Evolutionary conservation across 2,329 filamentous ascomycete species (phyloP), one percentile per base, ranked within the genome.

Genomic region (Corynespora cassiicola): DNA sequence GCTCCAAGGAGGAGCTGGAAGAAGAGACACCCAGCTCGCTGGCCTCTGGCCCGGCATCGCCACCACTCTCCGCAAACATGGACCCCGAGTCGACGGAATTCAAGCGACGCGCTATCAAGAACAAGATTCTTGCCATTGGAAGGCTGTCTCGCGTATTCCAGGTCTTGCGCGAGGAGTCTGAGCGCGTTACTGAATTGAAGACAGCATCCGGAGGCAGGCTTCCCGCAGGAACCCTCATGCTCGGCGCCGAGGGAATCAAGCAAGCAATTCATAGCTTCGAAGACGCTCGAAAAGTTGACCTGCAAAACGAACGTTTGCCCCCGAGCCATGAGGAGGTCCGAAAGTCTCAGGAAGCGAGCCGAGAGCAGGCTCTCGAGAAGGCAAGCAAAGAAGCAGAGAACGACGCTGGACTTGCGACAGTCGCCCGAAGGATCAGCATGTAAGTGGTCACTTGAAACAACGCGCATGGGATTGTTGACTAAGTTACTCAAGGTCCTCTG

Each of bases 71-170:
- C 19, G 52, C 60, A 18, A 69, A 57, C 47, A 72, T 79, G 61
- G 92, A 97, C 59, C 85, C 87, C 9, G 90, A 96, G 33, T 91
- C 87, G 35, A 89, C 86, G 58, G 94, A 99, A 67, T 92, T 87
- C 77, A 97, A 96, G 80, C 83, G 94, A 62, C 86, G 91, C 29
- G 91, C 91, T 3, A 96, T 99, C 81, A 97, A 97, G 80, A 99
- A 99, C 84, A 99, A 99, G 79, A 97, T 99, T 64, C 76, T 99
- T 58, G 94, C 94, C 45, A 99, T 99, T 62, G 94, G 94, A 19
- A 89, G 94, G 56, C 79, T 99, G 51, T 97, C 94, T 23, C 88
- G 94, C 58, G 94, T 99, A 45, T 99, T 99, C 85, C 94, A 99
- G 69, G 94, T 99, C 33, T 74, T 99, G 57, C 90, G 94, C 61